phyloP scores from a whole-genome alignment of 2,329 filamentous ascomycete genomes.

The Penicillium sclerotiorum region DNA sequence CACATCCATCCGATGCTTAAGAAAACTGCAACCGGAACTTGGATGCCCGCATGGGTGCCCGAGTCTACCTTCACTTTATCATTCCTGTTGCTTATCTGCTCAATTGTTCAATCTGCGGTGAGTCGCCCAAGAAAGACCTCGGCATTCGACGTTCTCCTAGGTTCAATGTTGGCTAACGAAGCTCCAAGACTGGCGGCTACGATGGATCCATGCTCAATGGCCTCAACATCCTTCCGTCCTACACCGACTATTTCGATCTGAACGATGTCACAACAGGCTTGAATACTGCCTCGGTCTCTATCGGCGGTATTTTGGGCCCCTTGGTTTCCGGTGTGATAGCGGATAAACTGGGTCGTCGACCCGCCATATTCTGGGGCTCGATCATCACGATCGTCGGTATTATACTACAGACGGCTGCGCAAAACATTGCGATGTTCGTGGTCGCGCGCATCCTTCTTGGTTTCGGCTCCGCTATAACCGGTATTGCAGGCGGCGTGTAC shows the following conservation, averaged over 20 bases:
- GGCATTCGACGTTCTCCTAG: background rate
- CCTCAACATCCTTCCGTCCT: slow-evolving; percentile 60
- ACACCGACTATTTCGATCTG: slow-evolving; percentile 59
- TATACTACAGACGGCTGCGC: slow-evolving; percentile 51
- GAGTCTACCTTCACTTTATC: slow-evolving; percentile 46
- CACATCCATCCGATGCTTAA: no score
- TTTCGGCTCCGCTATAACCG: slow-evolving; percentile 48
- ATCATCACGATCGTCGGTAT: slow-evolving; percentile 50
- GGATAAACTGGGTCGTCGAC: slow-evolving; percentile 49
- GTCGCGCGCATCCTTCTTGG: slow-evolving; percentile 53
- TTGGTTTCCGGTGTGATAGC: slow-evolving; percentile 47
- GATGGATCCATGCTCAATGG: slow-evolving; percentile 60
- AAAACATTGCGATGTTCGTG: slow-evolving; percentile 58
- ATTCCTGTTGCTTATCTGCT: slow-evolving; percentile 47
- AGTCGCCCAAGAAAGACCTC: no score
- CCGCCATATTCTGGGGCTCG: slow-evolving; percentile 47
- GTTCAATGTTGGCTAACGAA: background rate
- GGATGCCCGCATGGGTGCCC: slow-evolving; percentile 52
- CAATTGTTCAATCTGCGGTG: slow-evolving; percentile 50
- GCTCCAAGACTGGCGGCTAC: slow-evolving; percentile 32
- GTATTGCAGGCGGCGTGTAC: slow-evolving; percentile 51
- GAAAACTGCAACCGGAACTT: slow-evolving; percentile 47
- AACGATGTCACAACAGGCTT: slow-evolving; percentile 57
- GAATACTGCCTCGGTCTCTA: slow-evolving; percentile 59
- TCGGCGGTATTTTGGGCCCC: slow-evolving; percentile 53